Conservation (phyloP, 352 stramenopile species). For the Phytophthora tentaculata region DNA sequence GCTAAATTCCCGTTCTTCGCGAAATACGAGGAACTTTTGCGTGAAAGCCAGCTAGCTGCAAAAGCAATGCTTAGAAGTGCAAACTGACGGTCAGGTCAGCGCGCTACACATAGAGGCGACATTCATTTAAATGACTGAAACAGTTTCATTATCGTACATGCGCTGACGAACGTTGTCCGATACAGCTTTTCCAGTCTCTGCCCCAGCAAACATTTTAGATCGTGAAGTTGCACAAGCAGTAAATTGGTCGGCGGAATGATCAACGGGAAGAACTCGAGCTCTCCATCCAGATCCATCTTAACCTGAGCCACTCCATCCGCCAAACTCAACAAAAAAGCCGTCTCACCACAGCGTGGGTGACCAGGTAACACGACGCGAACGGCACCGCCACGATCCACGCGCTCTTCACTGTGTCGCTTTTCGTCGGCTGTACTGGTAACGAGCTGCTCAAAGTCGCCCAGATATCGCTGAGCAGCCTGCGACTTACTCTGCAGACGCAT, state of each 20-base stretch:
- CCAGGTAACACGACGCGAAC: conserved; percentile 79
- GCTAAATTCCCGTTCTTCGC: no score
- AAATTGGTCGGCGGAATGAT: conserved; percentile 63
- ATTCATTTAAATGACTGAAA: no score
- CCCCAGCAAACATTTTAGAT: no score
- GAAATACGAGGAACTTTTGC: no score
- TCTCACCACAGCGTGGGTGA: conserved; percentile 80
- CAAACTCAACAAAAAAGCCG: conserved; percentile 70
- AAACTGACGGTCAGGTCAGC: no score
- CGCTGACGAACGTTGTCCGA: no score
- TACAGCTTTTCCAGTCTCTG: no score
- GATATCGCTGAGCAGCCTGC: conserved; percentile 59
- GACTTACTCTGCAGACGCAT: conserved; percentile 47
- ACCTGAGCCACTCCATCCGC: conserved; percentile 72
- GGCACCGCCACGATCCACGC: conserved; percentile 54
- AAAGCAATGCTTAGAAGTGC: no score
- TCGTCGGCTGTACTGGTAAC: conserved; percentile 46
- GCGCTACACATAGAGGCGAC: no score
- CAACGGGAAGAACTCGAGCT: conserved; percentile 83
- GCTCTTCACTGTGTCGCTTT: conserved; percentile 43
- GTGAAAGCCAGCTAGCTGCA: no score
- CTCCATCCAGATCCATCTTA: conserved; percentile 82
- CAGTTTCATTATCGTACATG: no score
- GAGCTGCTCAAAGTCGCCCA: conserved; percentile 68
- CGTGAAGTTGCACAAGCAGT: no score